Evolutionary conservation across 2,329 filamentous ascomycete species (phyloP), one percentile per base, ranked within the genome.

Genomic region (Sphaerulina populicola): DNA sequence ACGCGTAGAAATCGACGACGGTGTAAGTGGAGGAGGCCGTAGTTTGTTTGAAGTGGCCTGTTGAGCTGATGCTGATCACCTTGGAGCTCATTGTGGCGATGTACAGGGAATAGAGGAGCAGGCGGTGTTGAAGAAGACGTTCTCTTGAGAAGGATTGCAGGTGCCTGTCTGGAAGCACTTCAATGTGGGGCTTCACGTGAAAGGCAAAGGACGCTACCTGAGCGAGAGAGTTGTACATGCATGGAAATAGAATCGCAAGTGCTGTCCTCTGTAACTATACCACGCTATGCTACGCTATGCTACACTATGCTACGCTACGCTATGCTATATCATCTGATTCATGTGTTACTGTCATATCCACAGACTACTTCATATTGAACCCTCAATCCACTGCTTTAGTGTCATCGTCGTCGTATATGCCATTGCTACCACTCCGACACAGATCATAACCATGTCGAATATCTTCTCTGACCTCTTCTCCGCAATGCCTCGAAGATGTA

Each of bases 401-500:
- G 63, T 87, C 42, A 88, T 77, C 11, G 70, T 64, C 0, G 83
- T 86, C 0, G 85, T 87, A 62, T 85, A 88, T 0, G 83, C 71
- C 83, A 88, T 88, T 10, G 82, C 82, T 7, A 80, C 69, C 10
- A 77, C 47, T 0, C 85, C 85, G 14, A 87, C 58, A 1, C 74
- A 65, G 69, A 88, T 82, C 64, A 88, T 74, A 1, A 71, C 63
- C 4, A 85, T 53, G 62, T 89, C 85, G 4, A 79, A 72, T 2
- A 68, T 64, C 69, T 81, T 86, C 27, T 71, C 76, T 63, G 67
- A 71, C 30, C 65, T 67, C n/a, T 74, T 77, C 44, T 75, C 71
- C 6, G 84, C 85, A 3, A 83, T 74, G 4, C 81, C 84, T 60
- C 76, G 80, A 68, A 80, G 84, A 65, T 89, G 85, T 62, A 89